These are phyloP conservation scores for Bathelium albidoporum DNA, from an alignment of 495 filamentous ascomycete genomes.

Conservation along the genomic window DNA sequence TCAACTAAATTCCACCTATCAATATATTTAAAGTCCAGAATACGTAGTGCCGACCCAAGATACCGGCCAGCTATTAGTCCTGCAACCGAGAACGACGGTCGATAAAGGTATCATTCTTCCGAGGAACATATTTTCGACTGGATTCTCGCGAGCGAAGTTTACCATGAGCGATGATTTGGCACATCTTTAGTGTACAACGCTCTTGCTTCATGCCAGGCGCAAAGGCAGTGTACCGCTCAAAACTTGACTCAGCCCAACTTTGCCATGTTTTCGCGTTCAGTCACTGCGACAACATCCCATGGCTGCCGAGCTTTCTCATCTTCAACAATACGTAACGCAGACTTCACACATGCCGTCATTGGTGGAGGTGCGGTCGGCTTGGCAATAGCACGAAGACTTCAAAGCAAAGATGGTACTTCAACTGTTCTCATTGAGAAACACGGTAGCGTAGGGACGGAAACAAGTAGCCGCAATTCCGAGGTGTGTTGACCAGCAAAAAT, in stretches of 20 bases:
- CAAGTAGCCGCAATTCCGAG: conserved; percentile 87
- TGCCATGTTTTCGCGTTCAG: not conserved
- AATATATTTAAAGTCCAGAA: too few relatives aligned
- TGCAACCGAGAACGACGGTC: too few relatives aligned
- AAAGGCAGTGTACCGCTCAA: not conserved
- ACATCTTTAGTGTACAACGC: too few relatives aligned
- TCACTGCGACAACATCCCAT: not conserved
- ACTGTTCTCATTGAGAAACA: conserved; percentile 82
- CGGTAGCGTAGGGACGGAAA: conserved; percentile 71
- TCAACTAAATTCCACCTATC: too few relatives aligned
- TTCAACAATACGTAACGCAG: conserved; percentile 34
- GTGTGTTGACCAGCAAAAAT: conserved; percentile 34
- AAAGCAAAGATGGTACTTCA: conserved; percentile 47
- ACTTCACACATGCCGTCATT: conserved; percentile 83
- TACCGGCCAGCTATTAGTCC: too few relatives aligned
- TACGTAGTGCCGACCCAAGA: too few relatives aligned
- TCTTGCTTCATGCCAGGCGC: too few relatives aligned
- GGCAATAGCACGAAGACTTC: conserved; percentile 70
- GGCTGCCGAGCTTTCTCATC: conserved; percentile 22
- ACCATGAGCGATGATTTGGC: too few relatives aligned
- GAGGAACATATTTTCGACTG: too few relatives aligned
- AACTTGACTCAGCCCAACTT: not conserved
- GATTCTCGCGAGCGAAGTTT: too few relatives aligned
- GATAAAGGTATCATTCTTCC: too few relatives aligned
- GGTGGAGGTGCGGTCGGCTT: conserved; percentile 88